Evolutionary conservation across 345 rosid species (phyloP).

Genomic region (Syzygium aqueum): DNA sequence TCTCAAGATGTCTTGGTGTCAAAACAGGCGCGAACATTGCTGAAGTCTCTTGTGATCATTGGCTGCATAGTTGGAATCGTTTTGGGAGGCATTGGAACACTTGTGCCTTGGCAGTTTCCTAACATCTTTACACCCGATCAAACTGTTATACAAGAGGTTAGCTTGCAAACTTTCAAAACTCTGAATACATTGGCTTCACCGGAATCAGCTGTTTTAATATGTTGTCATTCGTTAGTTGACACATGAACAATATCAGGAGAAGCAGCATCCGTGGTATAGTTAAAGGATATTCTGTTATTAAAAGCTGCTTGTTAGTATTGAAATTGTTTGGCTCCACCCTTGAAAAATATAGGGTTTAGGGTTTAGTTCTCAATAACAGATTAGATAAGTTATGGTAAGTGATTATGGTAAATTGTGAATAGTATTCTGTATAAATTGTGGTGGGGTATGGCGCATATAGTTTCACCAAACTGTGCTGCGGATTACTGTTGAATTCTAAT

Average conservation of each 20-base stretch:
- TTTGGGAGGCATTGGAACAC: slow-evolving; percentile 28
- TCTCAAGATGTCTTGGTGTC: not conserved
- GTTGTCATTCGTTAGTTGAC: not conserved
- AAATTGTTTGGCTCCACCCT: not conserved
- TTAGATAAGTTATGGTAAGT: not conserved
- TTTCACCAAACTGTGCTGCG: not conserved
- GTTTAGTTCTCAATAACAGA: not conserved
- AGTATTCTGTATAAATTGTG: not conserved
- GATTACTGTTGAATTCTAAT: not conserved
- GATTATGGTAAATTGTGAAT: not conserved
- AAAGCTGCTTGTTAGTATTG: not conserved
- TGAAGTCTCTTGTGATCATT: slow-evolving; percentile 36
- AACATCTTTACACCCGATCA: slow-evolving; percentile 37
- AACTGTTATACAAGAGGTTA: slow-evolving; percentile 29
- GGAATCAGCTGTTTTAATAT: not conserved
- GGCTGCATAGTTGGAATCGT: slow-evolving; percentile 29
- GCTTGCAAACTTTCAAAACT: not conserved
- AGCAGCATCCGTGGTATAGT: not conserved
- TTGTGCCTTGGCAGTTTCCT: slow-evolving; percentile 41
- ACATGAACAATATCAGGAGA: not conserved
- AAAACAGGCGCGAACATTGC: slow-evolving; percentile 37
- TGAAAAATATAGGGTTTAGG: not conserved
- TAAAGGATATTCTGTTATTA: not conserved
- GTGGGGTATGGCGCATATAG: not conserved
- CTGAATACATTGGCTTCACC: not conserved